These are phyloP conservation scores for Fusarium sp. DNA, from an alignment of 2,329 filamentous ascomycete genomes.

Conservation along the genomic window DNA sequence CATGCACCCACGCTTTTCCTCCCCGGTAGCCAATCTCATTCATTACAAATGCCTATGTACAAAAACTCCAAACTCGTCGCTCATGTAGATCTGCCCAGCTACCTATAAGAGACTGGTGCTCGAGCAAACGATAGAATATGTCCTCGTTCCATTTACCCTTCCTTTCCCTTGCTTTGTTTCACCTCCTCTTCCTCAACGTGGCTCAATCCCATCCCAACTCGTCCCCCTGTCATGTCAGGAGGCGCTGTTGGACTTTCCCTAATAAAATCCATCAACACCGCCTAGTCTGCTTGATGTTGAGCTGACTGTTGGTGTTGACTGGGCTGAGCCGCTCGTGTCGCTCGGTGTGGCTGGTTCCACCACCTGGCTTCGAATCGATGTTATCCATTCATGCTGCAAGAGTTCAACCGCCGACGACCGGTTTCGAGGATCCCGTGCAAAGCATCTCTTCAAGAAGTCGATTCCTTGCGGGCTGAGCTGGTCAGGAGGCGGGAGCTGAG, in stretches of 20 bases:
- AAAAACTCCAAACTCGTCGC: slow-evolving; percentile 43
- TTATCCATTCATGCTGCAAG: slow-evolving; percentile 92
- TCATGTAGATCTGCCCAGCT: slow-evolving; percentile 33
- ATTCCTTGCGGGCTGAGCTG: slow-evolving; percentile 87
- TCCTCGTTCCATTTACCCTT: slow-evolving; percentile 15
- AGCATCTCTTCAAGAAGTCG: slow-evolving; percentile 90
- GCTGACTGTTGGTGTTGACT: slow-evolving; percentile 49
- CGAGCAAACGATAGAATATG: slow-evolving; percentile 29
- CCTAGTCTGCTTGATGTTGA: slow-evolving; percentile 47
- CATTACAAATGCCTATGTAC: slow-evolving; percentile 37
- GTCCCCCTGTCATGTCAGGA: neutral
- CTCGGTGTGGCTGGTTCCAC: slow-evolving; percentile 74
- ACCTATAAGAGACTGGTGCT: slow-evolving; percentile 30
- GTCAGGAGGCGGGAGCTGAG: slow-evolving; percentile 82
- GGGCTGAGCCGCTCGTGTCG: slow-evolving; percentile 60
- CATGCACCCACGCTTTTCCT: slow-evolving; percentile 20
- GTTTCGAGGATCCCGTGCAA: slow-evolving; percentile 83
- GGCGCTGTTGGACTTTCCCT: slow-evolving; percentile 12
- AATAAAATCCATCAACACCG: slow-evolving; percentile 48
- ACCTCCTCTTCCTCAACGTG: slow-evolving; percentile 8
- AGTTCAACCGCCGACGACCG: slow-evolving; percentile 87
- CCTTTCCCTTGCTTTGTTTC: slow-evolving; percentile 11
- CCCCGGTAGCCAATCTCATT: slow-evolving; percentile 34
- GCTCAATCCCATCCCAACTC: neutral
- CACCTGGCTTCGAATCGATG: slow-evolving; percentile 72